Percentiles rank a stretch among this genome's conserved stretches.
phyloP scores from a whole-genome alignment of 2,329 filamentous ascomycete genomes.

The Colletotrichum gloeosporioides region DNA sequence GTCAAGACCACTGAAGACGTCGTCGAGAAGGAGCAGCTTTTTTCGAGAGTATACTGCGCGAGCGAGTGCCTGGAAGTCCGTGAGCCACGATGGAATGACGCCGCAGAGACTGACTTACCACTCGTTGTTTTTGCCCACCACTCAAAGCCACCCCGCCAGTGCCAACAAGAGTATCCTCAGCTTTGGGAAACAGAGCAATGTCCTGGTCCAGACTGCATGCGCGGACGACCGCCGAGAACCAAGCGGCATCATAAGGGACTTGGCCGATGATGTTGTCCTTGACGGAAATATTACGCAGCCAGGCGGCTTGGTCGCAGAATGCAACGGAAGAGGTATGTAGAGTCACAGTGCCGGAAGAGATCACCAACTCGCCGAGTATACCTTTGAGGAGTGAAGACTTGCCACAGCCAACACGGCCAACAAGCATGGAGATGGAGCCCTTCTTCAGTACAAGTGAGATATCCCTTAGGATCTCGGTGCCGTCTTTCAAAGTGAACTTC shows the following conservation, averaged over 20 bases:
- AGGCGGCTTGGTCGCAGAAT: conserved; percentile 49
- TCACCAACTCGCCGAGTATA: conserved; percentile 39
- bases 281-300: conserved; percentile 47
- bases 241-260: conserved; percentile 29
- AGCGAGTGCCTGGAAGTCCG: conserved; percentile 41
- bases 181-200: conserved; percentile 32
- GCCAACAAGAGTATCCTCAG: conserved; percentile 42
- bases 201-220: conserved; percentile 41
- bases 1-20: conserved; percentile 51
- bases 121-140: conserved; percentile 48
- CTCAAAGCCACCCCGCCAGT: conserved; percentile 46
- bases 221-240: conserved; percentile 33
- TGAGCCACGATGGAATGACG: neutral
- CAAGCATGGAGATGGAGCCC: conserved; percentile 37
- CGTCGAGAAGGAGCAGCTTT: conserved; percentile 49
- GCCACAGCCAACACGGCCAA: conserved; percentile 49
- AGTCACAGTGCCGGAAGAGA: conserved; percentile 24
- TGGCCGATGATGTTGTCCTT: conserved; percentile 42
- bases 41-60: conserved; percentile 48
- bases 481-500: conserved; percentile 23
- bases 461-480: conserved; percentile 24
- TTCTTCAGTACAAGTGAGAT: conserved; percentile 26
- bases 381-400: conserved; percentile 45
- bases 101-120: conserved; percentile 31
- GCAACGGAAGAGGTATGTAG: conserved; percentile 31